A percentile compares a stretch with the other conserved stretches of the same genome.
phyloP scores from a whole-genome alignment of 768 basidiomycete genomes.

The Termitomyces sp. region DNA sequence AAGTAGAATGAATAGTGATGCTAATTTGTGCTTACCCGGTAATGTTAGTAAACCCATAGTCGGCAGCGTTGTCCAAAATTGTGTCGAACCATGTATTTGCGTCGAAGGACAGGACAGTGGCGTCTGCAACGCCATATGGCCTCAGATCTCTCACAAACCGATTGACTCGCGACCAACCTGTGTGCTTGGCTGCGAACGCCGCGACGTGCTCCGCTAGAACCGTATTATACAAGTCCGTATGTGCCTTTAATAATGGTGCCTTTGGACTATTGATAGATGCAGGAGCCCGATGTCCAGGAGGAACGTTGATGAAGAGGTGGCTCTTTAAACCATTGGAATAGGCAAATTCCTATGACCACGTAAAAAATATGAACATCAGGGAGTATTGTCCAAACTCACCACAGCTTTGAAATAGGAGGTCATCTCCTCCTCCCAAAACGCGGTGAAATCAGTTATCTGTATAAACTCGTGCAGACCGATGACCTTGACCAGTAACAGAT shows the following conservation, averaged over 20 bases:
- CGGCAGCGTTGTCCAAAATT: slow-evolving; percentile 38
- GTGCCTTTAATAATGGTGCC: slow-evolving; percentile 33
- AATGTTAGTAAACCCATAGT: slow-evolving; percentile 32
- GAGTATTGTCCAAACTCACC: slow-evolving; percentile 28
- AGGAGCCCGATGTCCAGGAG: slow-evolving; percentile 52
- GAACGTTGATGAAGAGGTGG: slow-evolving; percentile 58
- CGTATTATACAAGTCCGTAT: slow-evolving; percentile 14
- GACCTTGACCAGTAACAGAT: background rate
- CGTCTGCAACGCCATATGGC: slow-evolving; percentile 23
- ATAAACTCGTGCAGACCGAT: background rate
- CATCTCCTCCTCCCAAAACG: slow-evolving; percentile 53
- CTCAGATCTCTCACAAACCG: background rate
- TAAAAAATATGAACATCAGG: background rate
- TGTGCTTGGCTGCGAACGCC: slow-evolving; percentile 1
- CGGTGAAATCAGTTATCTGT: slow-evolving; percentile 46
- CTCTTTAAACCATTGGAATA: slow-evolving; percentile 39
- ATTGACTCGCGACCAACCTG: background rate
- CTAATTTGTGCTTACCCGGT: background rate
- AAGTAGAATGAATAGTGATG: background rate
- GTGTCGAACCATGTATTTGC: slow-evolving; percentile 48
- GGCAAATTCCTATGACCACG: slow-evolving; percentile 35
- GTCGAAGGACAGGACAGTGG: slow-evolving; percentile 47
- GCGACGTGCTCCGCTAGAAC: background rate
- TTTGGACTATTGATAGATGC: slow-evolving; percentile 31
- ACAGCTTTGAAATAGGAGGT: slow-evolving; percentile 48